Percentiles rank a stretch among this genome's conserved stretches.
These are phyloP conservation scores for Skeletonema tropicum DNA, from an alignment of 108 stramenopile species.

Conservation along the genomic window DNA sequence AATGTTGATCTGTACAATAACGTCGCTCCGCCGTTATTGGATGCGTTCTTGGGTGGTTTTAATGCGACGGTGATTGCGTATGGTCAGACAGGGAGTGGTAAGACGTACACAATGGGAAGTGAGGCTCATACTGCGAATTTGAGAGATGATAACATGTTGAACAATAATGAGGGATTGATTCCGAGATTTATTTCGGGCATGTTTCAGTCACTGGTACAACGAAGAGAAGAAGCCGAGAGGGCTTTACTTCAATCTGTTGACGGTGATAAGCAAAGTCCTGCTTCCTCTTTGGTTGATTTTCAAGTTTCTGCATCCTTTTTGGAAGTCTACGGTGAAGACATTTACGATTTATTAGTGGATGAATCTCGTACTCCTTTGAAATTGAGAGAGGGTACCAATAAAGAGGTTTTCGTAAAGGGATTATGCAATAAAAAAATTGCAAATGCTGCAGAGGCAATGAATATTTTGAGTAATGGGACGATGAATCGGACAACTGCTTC, in stretches of 20 bases:
- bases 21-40: no score
- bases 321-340: conserved; percentile 97
- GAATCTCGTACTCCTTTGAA: conserved; percentile 68
- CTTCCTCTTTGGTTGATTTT: background rate
- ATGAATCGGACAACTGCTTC: conserved; percentile 91
- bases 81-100: conserved; percentile 77
- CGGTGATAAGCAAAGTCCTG: background rate
- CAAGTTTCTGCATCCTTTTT: conserved; percentile 69
- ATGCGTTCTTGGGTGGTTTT: conserved; percentile 94
- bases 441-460: conserved; percentile 59
- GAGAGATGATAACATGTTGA: conserved; percentile 4
- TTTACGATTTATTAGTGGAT: conserved; percentile 83
- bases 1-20: conserved; percentile 70
- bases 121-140: conserved; percentile 60
- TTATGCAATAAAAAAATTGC: conserved; percentile 49
- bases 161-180: conserved; percentile 77
- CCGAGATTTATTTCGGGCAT: conserved; percentile 91
- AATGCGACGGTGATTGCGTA: conserved; percentile 85
- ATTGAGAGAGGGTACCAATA: conserved; percentile 78
- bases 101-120: conserved; percentile 93
- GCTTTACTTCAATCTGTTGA: conserved; percentile 33
- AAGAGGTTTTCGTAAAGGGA: conserved; percentile 68
- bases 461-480: conserved; percentile 87
- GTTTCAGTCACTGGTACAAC: conserved; percentile 57
- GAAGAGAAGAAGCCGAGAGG: conserved; percentile 47